Evolutionary conservation across 805 yeast species (phyloP).

Genomic region (Yarrowia phangngaensis): DNA sequence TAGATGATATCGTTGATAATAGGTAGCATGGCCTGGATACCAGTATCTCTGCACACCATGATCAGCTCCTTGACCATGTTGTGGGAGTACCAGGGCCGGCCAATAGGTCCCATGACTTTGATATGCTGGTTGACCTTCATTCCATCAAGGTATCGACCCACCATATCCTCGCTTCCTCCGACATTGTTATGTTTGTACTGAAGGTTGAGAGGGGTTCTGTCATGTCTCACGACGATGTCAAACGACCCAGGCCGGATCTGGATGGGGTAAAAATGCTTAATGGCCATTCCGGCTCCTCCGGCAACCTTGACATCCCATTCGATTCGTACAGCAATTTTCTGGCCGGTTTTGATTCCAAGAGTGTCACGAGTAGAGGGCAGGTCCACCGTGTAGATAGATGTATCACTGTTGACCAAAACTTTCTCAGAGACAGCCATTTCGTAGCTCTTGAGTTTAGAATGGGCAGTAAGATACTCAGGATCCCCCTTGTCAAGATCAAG

Average conservation of each 20-base stretch:
- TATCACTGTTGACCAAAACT: slow-evolving; percentile 10
- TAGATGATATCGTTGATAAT: slow-evolving; percentile 21
- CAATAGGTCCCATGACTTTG: slow-evolving; percentile 24
- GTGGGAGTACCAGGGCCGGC: slow-evolving; percentile 16
- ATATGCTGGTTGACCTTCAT: slow-evolving; percentile 25
- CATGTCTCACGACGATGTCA: slow-evolving; percentile 20
- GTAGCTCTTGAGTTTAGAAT: slow-evolving; percentile 9
- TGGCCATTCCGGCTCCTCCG: slow-evolving; percentile 20
- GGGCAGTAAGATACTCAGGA: slow-evolving; percentile 2
- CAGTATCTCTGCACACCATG: slow-evolving; percentile 13
- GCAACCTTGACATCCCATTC: slow-evolving; percentile 21
- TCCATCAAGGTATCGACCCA: slow-evolving; percentile 23
- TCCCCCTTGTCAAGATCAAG: slow-evolving; percentile 15
- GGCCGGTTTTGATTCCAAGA: slow-evolving; percentile 9
- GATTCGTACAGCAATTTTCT: slow-evolving; percentile 8
- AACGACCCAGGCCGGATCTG: slow-evolving; percentile 19
- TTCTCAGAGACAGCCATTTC: slow-evolving; percentile 20
- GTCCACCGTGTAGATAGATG: slow-evolving; percentile 22
- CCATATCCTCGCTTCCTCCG: slow-evolving; percentile 26
- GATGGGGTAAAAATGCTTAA: slow-evolving; percentile 24
- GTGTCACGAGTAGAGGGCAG: slow-evolving; percentile 10
- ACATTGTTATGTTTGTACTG: slow-evolving; percentile 23
- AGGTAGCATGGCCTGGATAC: slow-evolving; percentile 26
- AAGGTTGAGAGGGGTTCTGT: slow-evolving; percentile 17
- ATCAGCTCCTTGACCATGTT: slow-evolving; percentile 25